A percentile compares a stretch with the other conserved stretches of the same genome.
These are phyloP conservation scores for Dorcoceras hygrometricum DNA, from an alignment of 257 asterid species.

Conservation along the genomic window DNA sequence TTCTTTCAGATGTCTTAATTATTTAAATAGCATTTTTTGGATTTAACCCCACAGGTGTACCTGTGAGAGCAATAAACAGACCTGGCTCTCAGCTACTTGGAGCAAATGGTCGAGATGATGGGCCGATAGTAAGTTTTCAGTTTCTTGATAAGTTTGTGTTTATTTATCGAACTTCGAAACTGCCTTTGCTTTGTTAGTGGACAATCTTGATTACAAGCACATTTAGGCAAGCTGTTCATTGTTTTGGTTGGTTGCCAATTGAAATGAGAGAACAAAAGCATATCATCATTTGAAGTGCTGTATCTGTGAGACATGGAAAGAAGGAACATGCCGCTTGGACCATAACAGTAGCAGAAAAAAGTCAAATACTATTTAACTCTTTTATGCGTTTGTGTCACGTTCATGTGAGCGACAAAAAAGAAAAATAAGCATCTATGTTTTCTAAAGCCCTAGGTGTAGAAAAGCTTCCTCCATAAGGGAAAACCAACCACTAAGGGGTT, in stretches of 20 bases:
- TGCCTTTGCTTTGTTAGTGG: constrained; percentile 8
- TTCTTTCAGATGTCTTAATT: not conserved
- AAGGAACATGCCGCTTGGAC: not conserved
- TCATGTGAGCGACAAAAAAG: not conserved
- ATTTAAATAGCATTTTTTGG: constrained; percentile 18
- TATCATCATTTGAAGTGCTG: not conserved
- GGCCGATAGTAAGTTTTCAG: constrained; percentile 70
- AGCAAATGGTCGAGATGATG: constrained; percentile 98
- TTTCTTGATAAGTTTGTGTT: constrained; percentile 9
- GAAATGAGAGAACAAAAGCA: too few relatives aligned
- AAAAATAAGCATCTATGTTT: not conserved
- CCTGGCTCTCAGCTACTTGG: constrained; percentile 90
- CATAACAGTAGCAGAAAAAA: not conserved
- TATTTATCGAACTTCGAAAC: constrained; percentile 3
- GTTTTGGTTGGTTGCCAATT: not conserved
- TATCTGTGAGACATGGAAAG: not conserved
- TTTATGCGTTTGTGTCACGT: not conserved
- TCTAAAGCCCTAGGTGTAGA: not conserved
- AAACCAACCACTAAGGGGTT: not conserved
- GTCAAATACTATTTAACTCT: not conserved
- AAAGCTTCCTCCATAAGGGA: not conserved
- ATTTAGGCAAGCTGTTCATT: not conserved
- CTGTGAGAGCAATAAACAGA: constrained; percentile 85
- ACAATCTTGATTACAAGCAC: not conserved
- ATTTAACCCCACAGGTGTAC: constrained; percentile 54